These are phyloP conservation scores for Hypholoma fasciculare DNA, from an alignment of 768 basidiomycete species.

Conservation along the genomic window DNA sequence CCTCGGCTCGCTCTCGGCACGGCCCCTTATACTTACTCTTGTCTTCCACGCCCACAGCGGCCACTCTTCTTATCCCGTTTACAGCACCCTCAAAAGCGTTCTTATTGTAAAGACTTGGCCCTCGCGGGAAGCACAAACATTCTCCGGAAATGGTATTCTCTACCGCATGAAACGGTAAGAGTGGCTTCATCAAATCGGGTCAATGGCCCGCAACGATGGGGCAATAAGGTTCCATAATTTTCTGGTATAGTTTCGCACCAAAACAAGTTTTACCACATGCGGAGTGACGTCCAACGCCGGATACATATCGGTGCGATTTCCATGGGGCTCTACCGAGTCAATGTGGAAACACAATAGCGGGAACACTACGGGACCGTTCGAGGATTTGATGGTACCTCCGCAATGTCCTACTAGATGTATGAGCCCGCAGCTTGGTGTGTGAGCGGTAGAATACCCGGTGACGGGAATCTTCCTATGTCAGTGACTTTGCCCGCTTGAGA, in stretches of 20 bases:
- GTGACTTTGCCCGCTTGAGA: not conserved
- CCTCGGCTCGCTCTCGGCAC: conserved; percentile 22
- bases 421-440: not conserved
- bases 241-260: conserved; percentile 1
- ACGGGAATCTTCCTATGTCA: not conserved
- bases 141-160: not conserved
- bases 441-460: not conserved
- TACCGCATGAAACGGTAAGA: not conserved
- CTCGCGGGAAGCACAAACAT: no score
- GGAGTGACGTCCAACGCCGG: not conserved
- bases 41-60: not conserved
- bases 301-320: conserved; percentile 12
- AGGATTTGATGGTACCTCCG: not conserved
- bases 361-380: conserved; percentile 2
- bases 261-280: not conserved
- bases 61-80: not conserved
- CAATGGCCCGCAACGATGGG: not conserved
- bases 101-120: not conserved
- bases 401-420: not conserved
- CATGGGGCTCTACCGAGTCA: conserved; percentile 6
- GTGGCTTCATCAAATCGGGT: not conserved
- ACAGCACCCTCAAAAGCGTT: not conserved
- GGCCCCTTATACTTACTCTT: conserved; percentile 1
- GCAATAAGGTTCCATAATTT: not conserved
- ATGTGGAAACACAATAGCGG: not conserved